Evolutionary conservation across 495 filamentous ascomycete genomes (phyloP), one percentile per base, ranked within the genome.

Genomic region (Pseudotulostoma volvatum): DNA sequence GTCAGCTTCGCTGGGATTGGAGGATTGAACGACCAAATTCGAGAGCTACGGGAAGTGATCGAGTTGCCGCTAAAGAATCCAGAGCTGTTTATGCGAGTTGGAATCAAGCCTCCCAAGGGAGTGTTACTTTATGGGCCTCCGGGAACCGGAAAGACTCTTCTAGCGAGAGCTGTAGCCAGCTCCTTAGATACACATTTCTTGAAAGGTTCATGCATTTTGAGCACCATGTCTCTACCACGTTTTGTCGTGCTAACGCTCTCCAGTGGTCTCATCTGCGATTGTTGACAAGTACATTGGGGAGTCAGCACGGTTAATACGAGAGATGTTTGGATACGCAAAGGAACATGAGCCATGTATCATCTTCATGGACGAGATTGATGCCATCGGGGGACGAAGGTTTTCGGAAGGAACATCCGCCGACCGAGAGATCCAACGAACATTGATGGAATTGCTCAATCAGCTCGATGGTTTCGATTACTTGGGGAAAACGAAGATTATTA

Each of bases 301-400:
- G 62, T 96, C 90, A 7, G 92, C 92, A 25, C 79, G 92, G 35
- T 67, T 99, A 46, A 99, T 99, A 50, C 77, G 92, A 61, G 92
- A 99, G 57, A 96, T 99, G 92, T 99, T 99, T 51, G 92, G 92
- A 35, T 99, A 99, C 55, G 92, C 92, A 42, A 95, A 95, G 60
- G 92, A 99, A 59, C 92, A 99, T 58, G 92, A 99, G 56, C 92
- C 92, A 33, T 99, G 92, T 59, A 96, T 99, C 54, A 99, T 99
- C 61, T 99, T 99, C 74, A 99, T 99, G 92, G 92, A 99, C 67
- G 92, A 99, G 58, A 99, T 99, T 57, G 92, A 99, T 53, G 92
- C 92, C 49, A 99, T 99, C 53, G 92, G 92, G 54, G 92, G 92
- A 39, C 76, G 92, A 50, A 74, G 92, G 46, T 99, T 99, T 53